Base-by-base conservation (phyloP, 2,329 filamentous ascomycete species). In the Microascus cirrosus region DNA sequence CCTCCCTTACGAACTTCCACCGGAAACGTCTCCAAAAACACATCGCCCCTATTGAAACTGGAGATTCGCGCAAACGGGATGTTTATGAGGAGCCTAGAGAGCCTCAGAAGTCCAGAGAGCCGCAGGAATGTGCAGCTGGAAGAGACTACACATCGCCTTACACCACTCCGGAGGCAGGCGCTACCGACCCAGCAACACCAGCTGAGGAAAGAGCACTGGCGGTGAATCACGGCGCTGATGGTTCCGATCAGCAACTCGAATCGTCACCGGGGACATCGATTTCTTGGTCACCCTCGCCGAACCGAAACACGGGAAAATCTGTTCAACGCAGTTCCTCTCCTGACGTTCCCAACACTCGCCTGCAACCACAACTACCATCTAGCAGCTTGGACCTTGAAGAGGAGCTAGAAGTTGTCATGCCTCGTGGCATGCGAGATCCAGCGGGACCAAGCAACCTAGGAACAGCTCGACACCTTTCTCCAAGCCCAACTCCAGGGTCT, bases 351-450 rank as follows among this genome's bases (percentile, higher is more conserved):
- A 7, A 68, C 63, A 54, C 61, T 64, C 54, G 15, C 15, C n/a
- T 18, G 39, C 15, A 60, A 60, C 35, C 55, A 63, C 34, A 24
- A 22, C 25, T n/a, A 36, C 42, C 42, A 12, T n/a, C 42, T 4
- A 50, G 42, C 25, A 56, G 55, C 28, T 32, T 25, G 10, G 55
- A 56, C 3, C 60, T 66, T 10, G 71, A 73, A 24, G 70, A 73
- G 15, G 70, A 72, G 10, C 59, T 73, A n/a, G 73, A 74, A 53
- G 66, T 68, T 53, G 66, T 67, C 39, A 60, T 72, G 4, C 5
- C 45, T 50, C n/a, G 20, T 22, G 45, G 45, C 22, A 10, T 50
- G 20, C 24, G 45, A 24, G 22, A 50, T 12, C 20, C 45, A 22
- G 22, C n/a, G 3, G 20, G 45, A 13, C 18, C 45, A 4, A 22